Evolutionary conservation across 2,329 filamentous ascomycete genomes (phyloP).

Genomic region (Ascochyta fabae): DNA sequence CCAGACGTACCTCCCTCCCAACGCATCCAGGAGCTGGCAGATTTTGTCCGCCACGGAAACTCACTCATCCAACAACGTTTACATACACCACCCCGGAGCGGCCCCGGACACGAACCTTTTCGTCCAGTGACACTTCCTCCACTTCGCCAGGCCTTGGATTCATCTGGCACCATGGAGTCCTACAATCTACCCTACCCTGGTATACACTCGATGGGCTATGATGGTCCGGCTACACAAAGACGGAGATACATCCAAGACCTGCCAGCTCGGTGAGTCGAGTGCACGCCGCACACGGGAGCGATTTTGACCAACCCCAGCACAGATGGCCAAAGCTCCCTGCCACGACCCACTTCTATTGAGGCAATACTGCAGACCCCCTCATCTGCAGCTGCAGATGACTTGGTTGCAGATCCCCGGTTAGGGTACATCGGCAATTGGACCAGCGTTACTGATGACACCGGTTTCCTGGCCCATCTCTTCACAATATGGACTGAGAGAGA

Average conservation of each 20-base stretch:
- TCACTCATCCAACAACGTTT: constrained; percentile 10
- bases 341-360: constrained; percentile 30
- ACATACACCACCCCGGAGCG: neutral
- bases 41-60: constrained; percentile 33
- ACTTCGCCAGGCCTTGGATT: constrained; percentile 37
- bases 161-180: constrained; percentile 19
- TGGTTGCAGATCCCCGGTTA: constrained; percentile 29
- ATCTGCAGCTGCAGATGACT: constrained; percentile 8
- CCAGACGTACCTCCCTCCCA: constrained; percentile 26
- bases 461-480: constrained; percentile 32
- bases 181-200: constrained; percentile 24
- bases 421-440: constrained; percentile 33
- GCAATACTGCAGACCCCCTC: constrained; percentile 26
- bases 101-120: constrained; percentile 11
- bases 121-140: constrained; percentile 35
- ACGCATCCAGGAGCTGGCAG: constrained; percentile 37
- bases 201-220: constrained; percentile 25
- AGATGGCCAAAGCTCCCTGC: constrained; percentile 29
- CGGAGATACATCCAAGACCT: constrained; percentile 34
- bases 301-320: constrained; percentile 42
- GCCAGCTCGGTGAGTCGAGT: constrained; percentile 35
- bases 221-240: constrained; percentile 33
- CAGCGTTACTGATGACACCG: constrained; percentile 24
- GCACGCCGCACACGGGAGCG: constrained; percentile 6
- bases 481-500: constrained; percentile 37